phyloP scores from a whole-genome alignment of 306 rosid genomes.

The Canavalia gladiata region DNA sequence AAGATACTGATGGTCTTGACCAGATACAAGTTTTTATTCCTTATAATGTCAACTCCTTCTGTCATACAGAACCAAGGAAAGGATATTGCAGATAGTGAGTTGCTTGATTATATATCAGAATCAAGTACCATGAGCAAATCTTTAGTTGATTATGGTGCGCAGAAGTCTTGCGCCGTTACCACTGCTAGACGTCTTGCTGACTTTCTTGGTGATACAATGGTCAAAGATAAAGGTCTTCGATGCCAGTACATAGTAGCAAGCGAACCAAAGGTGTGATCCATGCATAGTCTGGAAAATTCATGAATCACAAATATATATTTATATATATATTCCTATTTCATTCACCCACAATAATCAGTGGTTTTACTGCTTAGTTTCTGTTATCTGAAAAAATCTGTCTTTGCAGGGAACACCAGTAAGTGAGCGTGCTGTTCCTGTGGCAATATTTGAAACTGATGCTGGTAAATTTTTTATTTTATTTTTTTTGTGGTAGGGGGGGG shows the following conservation, averaged over 20 bases:
- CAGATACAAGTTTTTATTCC: conserved; percentile 24
- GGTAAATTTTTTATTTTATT: conserved; percentile 59
- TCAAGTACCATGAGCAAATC: conserved; percentile 99
- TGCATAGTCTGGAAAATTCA: conserved; percentile 8
- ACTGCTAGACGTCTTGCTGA: conserved; percentile 96
- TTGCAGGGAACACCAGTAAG: conserved; percentile 97
- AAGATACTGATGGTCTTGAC: conserved; percentile 38
- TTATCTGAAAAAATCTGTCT: conserved; percentile 33
- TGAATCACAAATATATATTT: conserved; percentile 29
- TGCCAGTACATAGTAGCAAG: conserved; percentile 97
- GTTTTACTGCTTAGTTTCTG: conserved; percentile 32
- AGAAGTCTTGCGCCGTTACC: conserved; percentile 95
- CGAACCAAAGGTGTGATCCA: conserved; percentile 82
- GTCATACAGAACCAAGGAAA: conserved; percentile 83
- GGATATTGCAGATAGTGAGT: conserved; percentile 92
- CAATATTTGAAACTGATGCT: conserved; percentile 93
- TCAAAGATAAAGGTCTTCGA: conserved; percentile 96
- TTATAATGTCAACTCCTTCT: conserved; percentile 27
- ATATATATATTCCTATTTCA: conserved; percentile 13
- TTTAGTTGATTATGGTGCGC: conserved; percentile 88
- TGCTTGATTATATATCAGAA: conserved; percentile 96
- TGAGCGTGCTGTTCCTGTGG: conserved; percentile 99
- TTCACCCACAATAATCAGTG: conserved; percentile 38
- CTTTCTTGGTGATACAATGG: conserved; percentile 96
- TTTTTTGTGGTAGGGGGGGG: no score